Evolutionary conservation across 2,329 filamentous ascomycete species (phyloP).

Genomic region (Didymella lethalis): DNA sequence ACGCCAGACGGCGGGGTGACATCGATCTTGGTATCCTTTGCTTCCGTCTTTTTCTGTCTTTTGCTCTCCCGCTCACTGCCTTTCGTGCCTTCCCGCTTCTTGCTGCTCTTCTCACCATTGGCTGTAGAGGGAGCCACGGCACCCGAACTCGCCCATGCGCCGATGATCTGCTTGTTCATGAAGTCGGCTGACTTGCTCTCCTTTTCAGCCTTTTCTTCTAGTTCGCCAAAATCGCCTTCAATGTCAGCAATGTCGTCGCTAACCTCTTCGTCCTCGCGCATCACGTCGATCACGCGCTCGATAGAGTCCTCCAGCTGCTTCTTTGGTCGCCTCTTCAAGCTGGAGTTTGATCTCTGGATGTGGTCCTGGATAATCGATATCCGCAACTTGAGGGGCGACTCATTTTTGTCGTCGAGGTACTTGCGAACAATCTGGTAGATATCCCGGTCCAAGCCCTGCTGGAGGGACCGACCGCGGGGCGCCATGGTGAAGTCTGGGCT

Average conservation of each 20-base stretch:
- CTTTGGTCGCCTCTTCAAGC: slow-evolving; percentile 82
- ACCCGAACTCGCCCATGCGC: slow-evolving; percentile 58
- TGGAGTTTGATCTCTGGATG: slow-evolving; percentile 87
- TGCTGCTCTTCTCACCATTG: slow-evolving; percentile 49
- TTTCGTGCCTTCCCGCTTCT: slow-evolving; percentile 57
- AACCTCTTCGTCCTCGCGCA: slow-evolving; percentile 66
- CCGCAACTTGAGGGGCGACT: slow-evolving; percentile 59
- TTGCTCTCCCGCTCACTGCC: slow-evolving; percentile 73
- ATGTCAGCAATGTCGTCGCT: slow-evolving; percentile 61
- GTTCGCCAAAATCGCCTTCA: slow-evolving; percentile 50
- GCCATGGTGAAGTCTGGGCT: slow-evolving; percentile 29
- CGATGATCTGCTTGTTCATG: slow-evolving; percentile 71
- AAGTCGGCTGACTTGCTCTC: slow-evolving; percentile 56
- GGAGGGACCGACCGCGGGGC: slow-evolving; percentile 43
- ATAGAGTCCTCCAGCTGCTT: slow-evolving; percentile 83
- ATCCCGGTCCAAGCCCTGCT: slow-evolving; percentile 55
- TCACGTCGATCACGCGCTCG: slow-evolving; percentile 77
- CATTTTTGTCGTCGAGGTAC: slow-evolving; percentile 70
- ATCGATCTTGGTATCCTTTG: slow-evolving; percentile 59
- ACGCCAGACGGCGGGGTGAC: slow-evolving; percentile 72
- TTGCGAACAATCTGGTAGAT: slow-evolving; percentile 82
- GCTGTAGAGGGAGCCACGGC: slow-evolving; percentile 36
- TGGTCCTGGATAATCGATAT: slow-evolving; percentile 74
- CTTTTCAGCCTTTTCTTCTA: slow-evolving; percentile 20
- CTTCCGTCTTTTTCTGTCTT: slow-evolving; percentile 62